phyloP scores from a whole-genome alignment of 2,329 filamentous ascomycete species.

The Verticillium nubilum region DNA sequence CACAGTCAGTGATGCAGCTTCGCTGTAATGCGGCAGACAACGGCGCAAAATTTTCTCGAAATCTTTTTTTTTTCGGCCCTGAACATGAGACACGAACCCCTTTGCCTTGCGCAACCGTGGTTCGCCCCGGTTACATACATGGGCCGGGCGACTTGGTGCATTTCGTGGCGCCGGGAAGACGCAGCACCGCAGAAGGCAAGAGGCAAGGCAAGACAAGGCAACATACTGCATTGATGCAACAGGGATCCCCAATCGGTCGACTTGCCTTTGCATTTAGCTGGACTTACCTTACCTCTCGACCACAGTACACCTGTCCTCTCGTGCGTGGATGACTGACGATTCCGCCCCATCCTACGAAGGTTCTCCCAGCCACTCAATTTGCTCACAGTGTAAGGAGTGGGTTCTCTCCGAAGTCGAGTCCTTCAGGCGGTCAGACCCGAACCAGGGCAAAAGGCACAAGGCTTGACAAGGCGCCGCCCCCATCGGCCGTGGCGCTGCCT shows the following conservation, averaged over 20 bases:
- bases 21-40: not conserved
- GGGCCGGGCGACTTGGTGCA: not conserved
- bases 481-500: not conserved
- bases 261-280: not conserved
- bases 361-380: not conserved
- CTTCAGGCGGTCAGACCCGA: slow-evolving; percentile 11
- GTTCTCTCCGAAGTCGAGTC: not conserved
- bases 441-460: not conserved
- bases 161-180: not conserved
- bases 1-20: slow-evolving; percentile 7
- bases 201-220: not conserved
- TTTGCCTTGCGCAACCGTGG: not conserved
- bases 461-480: not conserved
- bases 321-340: not conserved
- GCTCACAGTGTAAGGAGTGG: not conserved
- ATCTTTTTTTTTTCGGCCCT: not conserved
- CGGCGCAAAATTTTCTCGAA: not conserved
- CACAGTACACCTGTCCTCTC: not conserved
- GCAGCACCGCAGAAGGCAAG: not conserved
- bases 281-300: not conserved
- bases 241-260: not conserved
- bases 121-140: not conserved
- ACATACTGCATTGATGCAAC: not conserved
- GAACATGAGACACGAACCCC: not conserved
- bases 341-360: not conserved